phyloP scores from a whole-genome alignment of 495 filamentous ascomycete genomes.

The Pyrenula aspistea region DNA sequence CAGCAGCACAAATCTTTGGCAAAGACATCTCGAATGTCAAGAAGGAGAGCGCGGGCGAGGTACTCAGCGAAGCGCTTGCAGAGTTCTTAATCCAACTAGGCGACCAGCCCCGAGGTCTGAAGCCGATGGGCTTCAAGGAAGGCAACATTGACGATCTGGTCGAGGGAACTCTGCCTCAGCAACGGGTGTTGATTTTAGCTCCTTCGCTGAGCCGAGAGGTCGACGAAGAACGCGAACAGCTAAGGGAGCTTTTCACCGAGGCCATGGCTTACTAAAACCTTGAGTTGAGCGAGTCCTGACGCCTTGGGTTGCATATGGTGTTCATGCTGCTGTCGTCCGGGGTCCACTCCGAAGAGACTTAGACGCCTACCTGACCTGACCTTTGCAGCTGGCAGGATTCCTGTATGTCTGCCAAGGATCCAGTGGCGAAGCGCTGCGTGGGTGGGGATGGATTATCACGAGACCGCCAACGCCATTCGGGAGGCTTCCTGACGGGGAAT shows the following conservation, averaged over 20 bases:
- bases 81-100: constrained; percentile 73
- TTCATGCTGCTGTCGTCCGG: too few species aligned
- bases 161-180: constrained; percentile 88
- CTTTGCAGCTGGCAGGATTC: too few species aligned
- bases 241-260: constrained; percentile 51
- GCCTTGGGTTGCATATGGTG: too few species aligned
- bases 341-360: too few species aligned
- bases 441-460: too few species aligned
- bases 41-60: constrained; percentile 74
- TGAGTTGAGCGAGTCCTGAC: too few species aligned
- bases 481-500: not conserved
- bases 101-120: constrained; percentile 80
- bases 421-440: too few species aligned
- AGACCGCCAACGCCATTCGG: not conserved
- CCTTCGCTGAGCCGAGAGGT: constrained; percentile 61
- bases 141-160: constrained; percentile 70
- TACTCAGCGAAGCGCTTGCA: constrained; percentile 67
- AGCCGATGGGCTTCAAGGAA: constrained; percentile 64
- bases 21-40: constrained; percentile 80
- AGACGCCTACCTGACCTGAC: too few species aligned
- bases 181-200: constrained; percentile 80
- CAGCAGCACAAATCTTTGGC: constrained; percentile 81
- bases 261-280: constrained; percentile 47
- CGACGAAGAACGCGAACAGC: constrained; percentile 51
- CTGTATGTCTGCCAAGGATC: too few species aligned